A percentile compares a stretch with the other conserved stretches of the same genome.
Conservation (phyloP, 1,139 yeast genomes). For the Protomyces inouyei region DNA sequence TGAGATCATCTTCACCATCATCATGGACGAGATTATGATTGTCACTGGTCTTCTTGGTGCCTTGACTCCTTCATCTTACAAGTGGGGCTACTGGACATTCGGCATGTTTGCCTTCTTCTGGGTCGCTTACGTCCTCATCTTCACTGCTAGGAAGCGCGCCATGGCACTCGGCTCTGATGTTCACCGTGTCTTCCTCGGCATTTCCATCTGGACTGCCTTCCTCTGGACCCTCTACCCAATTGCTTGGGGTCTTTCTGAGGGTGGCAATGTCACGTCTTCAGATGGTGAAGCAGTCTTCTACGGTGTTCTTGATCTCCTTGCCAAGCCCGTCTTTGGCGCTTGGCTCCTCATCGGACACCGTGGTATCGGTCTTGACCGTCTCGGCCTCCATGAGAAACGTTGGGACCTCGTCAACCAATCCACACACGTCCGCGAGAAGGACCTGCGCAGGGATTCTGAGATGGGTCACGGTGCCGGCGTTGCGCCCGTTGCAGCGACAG, state of each 20-base stretch:
- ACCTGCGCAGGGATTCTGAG: neutral
- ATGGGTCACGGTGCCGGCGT: neutral
- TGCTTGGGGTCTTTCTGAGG: constrained; percentile 56
- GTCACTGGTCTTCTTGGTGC: constrained; percentile 36
- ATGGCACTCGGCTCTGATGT: constrained; percentile 31
- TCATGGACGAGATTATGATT: constrained; percentile 41
- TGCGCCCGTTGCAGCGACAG: neutral
- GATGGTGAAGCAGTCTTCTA: constrained; percentile 57
- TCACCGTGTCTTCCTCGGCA: constrained; percentile 31
- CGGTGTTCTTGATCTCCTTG: constrained; percentile 50
- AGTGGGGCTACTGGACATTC: constrained; percentile 59
- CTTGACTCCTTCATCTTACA: constrained; percentile 48
- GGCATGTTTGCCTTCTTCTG: constrained; percentile 37
- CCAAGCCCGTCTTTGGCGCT: constrained; percentile 27
- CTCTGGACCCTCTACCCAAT: constrained; percentile 52
- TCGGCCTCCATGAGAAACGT: constrained; percentile 16
- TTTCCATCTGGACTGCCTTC: constrained; percentile 40
- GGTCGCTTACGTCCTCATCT: constrained; percentile 31
- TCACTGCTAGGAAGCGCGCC: constrained; percentile 30
- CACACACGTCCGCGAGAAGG: neutral
- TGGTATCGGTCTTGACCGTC: constrained; percentile 20
- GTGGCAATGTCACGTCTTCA: constrained; percentile 57
- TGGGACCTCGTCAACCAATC: constrained; percentile 5
- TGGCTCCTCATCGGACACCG: constrained; percentile 25
- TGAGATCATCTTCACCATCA: constrained; percentile 18